A percentile compares a stretch with the other conserved stretches of the same genome.
Conservation (phyloP, 345 rosid species). For the rapeseed (Brassica napus) region Da-Ae NC_063452.1:56666001-56666500, state of each 20-base stretch:
- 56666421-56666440: conserved; percentile 97
- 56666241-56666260: not conserved
- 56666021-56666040: not conserved
- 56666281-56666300: not conserved
- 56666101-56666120: not conserved
- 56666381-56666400: conserved; percentile 69
- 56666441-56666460: conserved; percentile 82
- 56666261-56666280: not conserved
- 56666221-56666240: not conserved
- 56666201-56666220: not conserved
- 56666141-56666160: not conserved
- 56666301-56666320: not conserved
- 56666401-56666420: conserved; percentile 93
- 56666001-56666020: not conserved
- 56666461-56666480: conserved; percentile 95
- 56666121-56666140: not conserved
- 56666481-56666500: conserved; percentile 91
- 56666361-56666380: not conserved
- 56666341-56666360: not conserved
- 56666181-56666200: not conserved
- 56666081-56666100: not conserved
- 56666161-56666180: not conserved
- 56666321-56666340: not conserved
- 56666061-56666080: not conserved
- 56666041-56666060: not conserved